Conservation (phyloP, 2,329 filamentous ascomycete species). For the Didymella lethalis region DNA sequence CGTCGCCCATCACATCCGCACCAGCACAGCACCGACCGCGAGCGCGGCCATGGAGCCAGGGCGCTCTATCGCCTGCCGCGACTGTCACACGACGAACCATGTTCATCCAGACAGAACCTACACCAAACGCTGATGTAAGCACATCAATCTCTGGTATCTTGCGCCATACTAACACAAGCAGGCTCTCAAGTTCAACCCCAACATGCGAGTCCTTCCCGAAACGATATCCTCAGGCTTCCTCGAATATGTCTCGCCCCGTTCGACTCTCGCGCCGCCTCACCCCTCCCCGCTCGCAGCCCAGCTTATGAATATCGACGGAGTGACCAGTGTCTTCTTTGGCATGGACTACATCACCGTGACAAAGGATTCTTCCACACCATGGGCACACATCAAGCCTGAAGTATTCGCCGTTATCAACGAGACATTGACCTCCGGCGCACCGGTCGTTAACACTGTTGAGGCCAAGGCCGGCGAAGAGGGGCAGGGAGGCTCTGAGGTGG, state of each 20-base stretch:
- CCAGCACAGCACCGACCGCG: conserved; percentile 42
- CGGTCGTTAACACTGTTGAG: conserved; percentile 76
- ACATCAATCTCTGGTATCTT: neutral
- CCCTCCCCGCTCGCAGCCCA: conserved; percentile 90
- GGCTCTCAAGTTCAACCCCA: conserved; percentile 93
- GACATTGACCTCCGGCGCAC: conserved; percentile 82
- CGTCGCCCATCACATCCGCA: conserved; percentile 45
- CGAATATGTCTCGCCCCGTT: conserved; percentile 89
- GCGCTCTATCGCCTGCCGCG: conserved; percentile 19
- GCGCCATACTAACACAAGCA: conserved; percentile 30
- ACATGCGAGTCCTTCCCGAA: conserved; percentile 82
- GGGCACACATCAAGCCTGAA: conserved; percentile 95
- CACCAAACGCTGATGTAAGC: conserved; percentile 85
- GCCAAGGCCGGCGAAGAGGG: conserved; percentile 62
- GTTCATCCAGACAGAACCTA: conserved; percentile 97
- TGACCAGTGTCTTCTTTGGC: conserved; percentile 95
- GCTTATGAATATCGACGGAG: conserved; percentile 91
- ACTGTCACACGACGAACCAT: conserved; percentile 69
- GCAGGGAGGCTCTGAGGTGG: conserved; percentile 62
- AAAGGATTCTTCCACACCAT: conserved; percentile 85
- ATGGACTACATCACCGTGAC: conserved; percentile 96
- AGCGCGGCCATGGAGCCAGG: conserved; percentile 36
- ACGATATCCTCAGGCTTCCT: conserved; percentile 77
- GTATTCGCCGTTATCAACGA: conserved; percentile 96
- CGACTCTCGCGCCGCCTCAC: conserved; percentile 86